Percentiles rank a stretch among this genome's conserved stretches.
Conservation (phyloP, 768 basidiomycete genomes). For the Hirschioporus abietinus region DNA sequence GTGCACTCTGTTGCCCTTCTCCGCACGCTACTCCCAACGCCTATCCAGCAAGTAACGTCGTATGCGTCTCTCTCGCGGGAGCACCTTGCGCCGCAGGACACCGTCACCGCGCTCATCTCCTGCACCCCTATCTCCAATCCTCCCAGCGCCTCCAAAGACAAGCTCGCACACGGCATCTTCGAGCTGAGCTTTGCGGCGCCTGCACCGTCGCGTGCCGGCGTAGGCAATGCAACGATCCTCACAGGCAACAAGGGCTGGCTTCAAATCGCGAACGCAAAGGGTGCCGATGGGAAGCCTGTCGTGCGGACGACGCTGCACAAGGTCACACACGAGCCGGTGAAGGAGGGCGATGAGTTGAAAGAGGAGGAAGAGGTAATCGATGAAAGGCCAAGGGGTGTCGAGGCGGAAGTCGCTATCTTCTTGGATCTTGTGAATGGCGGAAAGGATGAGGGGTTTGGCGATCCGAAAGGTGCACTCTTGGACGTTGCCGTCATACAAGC, state of each 20-base stretch:
- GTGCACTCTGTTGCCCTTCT: slow-evolving; percentile 72
- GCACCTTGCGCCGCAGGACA: slow-evolving; percentile 75
- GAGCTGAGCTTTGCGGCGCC: slow-evolving; percentile 64
- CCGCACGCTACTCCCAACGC: slow-evolving; percentile 49
- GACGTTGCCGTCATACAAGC: slow-evolving; percentile 83
- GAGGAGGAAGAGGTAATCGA: slow-evolving; percentile 42
- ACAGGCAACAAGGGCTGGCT: slow-evolving; percentile 64
- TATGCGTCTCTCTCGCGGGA: slow-evolving; percentile 65
- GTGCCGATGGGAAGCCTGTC: slow-evolving; percentile 19
- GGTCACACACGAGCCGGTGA: slow-evolving; percentile 25
- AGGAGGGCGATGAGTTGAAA: slow-evolving; percentile 37
- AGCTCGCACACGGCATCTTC: slow-evolving; percentile 54
- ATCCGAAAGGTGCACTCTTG: slow-evolving; percentile 55
- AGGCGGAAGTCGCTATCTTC: slow-evolving; percentile 54
- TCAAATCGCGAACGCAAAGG: slow-evolving; percentile 32
- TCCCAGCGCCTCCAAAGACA: slow-evolving; percentile 26
- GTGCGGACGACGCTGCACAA: slow-evolving; percentile 36
- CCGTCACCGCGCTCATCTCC: slow-evolving; percentile 47
- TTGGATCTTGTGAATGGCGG: slow-evolving; percentile 47
- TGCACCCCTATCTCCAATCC: background rate
- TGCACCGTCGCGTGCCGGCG: slow-evolving; percentile 32
- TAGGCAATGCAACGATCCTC: slow-evolving; percentile 37
- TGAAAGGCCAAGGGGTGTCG: slow-evolving; percentile 44
- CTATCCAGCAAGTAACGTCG: slow-evolving; percentile 52
- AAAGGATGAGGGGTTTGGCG: slow-evolving; percentile 47